phyloP scores from a whole-genome alignment of 257 asterid species.

The Solanum gandarillasii region DNA sequence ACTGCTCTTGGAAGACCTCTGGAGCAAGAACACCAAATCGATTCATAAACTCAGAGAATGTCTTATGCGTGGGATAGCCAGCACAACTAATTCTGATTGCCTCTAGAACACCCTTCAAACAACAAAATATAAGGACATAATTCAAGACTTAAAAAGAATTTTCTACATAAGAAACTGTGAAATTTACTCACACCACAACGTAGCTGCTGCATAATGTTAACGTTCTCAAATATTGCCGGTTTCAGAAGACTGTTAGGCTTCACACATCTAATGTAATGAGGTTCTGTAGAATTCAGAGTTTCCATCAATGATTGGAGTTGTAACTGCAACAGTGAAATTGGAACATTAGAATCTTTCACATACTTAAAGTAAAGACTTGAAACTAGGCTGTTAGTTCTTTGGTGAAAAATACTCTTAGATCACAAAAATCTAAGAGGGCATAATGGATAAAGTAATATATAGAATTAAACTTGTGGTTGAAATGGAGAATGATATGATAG shows the following conservation, averaged over 20 bases:
- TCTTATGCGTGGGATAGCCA: slow-evolving; percentile 95
- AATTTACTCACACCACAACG: slow-evolving; percentile 94
- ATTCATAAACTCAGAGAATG: slow-evolving; percentile 77
- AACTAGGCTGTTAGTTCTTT: not conserved
- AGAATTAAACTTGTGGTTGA: not conserved
- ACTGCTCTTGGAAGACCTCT: not conserved
- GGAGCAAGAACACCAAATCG: slow-evolving; percentile 93
- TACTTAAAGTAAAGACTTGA: slow-evolving; percentile 1
- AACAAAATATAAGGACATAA: not conserved
- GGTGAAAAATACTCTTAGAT: not conserved
- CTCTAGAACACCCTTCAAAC: slow-evolving; percentile 17
- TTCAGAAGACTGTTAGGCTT: slow-evolving; percentile 91
- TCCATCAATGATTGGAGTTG: slow-evolving; percentile 99
- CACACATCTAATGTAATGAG: slow-evolving; percentile 97
- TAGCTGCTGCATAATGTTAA: slow-evolving; percentile 83
- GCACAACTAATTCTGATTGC: slow-evolving; percentile 99
- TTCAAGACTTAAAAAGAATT: not conserved
- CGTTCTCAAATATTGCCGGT: slow-evolving; percentile 89
- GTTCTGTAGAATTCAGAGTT: slow-evolving; percentile 86
- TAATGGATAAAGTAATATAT: not conserved
- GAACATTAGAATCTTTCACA: slow-evolving; percentile 17
- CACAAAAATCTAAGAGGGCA: not conserved
- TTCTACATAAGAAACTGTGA: not conserved
- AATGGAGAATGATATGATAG: not conserved
- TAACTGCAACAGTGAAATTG: slow-evolving; percentile 38